Evolutionary conservation across 208 protist species (phyloP).

Genomic region (Acanthamoeba triangularis): DNA sequence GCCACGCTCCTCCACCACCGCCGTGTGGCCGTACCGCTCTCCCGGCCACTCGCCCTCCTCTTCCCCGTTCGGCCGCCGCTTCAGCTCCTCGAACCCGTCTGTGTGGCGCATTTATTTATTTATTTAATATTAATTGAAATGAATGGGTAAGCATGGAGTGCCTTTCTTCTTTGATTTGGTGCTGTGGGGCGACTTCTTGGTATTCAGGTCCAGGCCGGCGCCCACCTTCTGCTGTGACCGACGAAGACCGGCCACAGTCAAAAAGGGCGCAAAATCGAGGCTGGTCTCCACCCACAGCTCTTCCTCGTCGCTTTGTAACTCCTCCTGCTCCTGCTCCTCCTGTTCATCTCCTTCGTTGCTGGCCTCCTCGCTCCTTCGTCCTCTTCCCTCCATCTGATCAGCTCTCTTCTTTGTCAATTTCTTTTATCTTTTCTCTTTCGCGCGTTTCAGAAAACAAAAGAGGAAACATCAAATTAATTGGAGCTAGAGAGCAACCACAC

Average conservation of each 20-base stretch:
- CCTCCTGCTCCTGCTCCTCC: background rate
- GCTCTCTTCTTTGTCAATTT: background rate
- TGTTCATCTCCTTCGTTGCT: background rate
- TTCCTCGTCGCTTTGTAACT: background rate
- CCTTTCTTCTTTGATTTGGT: constrained; percentile 12
- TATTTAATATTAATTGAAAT: background rate
- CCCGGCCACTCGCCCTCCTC: constrained; percentile 16
- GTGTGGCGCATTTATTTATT: background rate
- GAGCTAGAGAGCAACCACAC: background rate
- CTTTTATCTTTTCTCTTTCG: background rate
- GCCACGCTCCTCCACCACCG: constrained; percentile 54
- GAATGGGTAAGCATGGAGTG: background rate
- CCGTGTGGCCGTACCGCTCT: constrained; percentile 67
- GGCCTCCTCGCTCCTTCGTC: background rate
- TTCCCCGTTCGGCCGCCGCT: background rate
- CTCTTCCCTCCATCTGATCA: background rate
- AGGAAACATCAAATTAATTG: background rate
- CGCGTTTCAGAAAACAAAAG: background rate
- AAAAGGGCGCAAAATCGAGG: background rate
- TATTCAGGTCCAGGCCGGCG: background rate
- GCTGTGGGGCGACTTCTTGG: background rate
- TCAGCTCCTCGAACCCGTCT: constrained; percentile 62
- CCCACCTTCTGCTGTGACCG: background rate
- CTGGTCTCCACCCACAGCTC: background rate
- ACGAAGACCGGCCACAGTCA: background rate